phyloP scores from a whole-genome alignment of 305 asterid genomes.

The Caryopteris hybrid region DNA sequence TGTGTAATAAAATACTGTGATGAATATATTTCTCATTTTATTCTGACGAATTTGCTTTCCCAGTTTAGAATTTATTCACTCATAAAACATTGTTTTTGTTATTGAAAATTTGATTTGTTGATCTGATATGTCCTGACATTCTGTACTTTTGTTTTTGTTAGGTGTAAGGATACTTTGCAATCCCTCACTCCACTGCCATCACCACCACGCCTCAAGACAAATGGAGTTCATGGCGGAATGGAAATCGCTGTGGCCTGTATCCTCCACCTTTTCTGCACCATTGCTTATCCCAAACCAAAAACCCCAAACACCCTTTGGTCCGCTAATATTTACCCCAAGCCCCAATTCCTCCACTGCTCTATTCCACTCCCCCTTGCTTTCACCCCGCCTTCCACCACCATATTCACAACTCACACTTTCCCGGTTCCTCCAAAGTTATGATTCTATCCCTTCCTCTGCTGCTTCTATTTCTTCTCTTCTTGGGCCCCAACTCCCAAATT shows the following conservation, averaged over 20 bases:
- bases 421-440: constrained; percentile 34
- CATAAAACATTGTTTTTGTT: too few relatives aligned
- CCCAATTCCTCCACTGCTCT: constrained; percentile 32
- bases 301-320: constrained; percentile 33
- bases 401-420: constrained; percentile 37
- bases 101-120: too few relatives aligned
- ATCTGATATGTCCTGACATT: too few relatives aligned
- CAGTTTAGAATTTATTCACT: too few relatives aligned
- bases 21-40: too few relatives aligned
- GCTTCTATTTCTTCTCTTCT: constrained; percentile 36
- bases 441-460: constrained; percentile 27
- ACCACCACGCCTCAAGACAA: background rate
- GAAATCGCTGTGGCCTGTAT: constrained; percentile 51
- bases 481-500: constrained; percentile 24
- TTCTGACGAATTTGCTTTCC: too few relatives aligned
- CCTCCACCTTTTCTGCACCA: constrained; percentile 45
- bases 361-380: constrained; percentile 32
- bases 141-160: background rate
- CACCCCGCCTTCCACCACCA: constrained; percentile 55
- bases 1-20: too few relatives aligned
- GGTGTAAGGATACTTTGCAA: background rate
- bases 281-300: constrained; percentile 28
- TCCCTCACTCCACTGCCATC: background rate
- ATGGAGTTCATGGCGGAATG: constrained; percentile 62
- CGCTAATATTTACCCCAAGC: constrained; percentile 43